Conservation (phyloP, 176 grass and related monocot species). For the Triticum dicoccoides region DNA sequence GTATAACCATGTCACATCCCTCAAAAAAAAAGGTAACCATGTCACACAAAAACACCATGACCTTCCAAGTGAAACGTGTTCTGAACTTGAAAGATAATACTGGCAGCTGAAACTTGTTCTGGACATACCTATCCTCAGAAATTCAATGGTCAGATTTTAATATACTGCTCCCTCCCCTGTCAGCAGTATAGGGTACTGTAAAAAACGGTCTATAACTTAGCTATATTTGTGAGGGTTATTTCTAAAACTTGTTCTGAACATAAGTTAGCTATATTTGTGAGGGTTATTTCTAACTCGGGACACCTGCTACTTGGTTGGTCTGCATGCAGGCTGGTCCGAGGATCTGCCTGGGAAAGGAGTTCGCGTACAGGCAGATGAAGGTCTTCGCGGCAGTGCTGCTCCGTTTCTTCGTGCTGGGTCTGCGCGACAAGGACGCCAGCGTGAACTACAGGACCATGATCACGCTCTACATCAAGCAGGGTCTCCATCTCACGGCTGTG, state of each 20-base stretch:
- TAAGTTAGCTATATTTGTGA: neutral
- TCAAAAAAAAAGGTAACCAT: neutral
- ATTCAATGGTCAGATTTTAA: no score
- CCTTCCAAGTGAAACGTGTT: neutral
- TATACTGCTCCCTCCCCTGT: no score
- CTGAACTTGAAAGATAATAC: neutral
- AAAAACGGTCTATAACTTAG: no score
- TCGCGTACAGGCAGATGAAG: conserved; percentile 77
- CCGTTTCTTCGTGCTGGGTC: conserved; percentile 42
- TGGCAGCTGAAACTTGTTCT: no score
- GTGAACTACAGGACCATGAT: conserved; percentile 36
- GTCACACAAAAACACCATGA: neutral
- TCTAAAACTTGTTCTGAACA: neutral
- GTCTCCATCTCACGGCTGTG: conserved; percentile 43
- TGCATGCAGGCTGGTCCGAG: conserved; percentile 50
- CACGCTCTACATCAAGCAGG: conserved; percentile 42
- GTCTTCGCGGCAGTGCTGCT: conserved; percentile 52
- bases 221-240: no score
- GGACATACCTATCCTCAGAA: no score
- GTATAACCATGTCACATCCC: neutral
- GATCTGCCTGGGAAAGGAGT: conserved; percentile 65
- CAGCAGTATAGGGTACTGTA: no score
- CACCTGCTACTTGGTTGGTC: neutral
- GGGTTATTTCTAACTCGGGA: neutral
- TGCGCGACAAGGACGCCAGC: conserved; percentile 24